Base-by-base conservation (phyloP, 2,329 filamentous ascomycete species). In the Ascochyta viciae-villosae region DNA sequence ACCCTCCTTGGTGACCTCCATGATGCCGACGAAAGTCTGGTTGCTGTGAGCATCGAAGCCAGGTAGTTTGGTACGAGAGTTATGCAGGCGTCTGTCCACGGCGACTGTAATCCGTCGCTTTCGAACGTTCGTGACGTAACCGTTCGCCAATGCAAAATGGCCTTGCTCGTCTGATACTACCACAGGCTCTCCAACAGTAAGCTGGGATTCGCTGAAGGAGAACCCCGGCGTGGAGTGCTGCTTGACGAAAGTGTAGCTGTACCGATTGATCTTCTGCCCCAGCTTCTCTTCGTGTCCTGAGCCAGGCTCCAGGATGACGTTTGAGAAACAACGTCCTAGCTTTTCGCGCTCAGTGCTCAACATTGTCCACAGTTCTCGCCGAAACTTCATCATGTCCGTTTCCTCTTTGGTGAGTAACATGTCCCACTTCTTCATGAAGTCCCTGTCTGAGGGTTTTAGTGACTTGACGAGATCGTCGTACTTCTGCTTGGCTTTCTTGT, bases 361-460 rank as follows among this genome's bases (percentile, higher is more conserved):
- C 90, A 99, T 96, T 0, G 93, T 97, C 95, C 95, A 99, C 2
- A 99, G 80, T 73, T 99, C 95, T 62, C 92, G 84, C 59, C 92
- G 87, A 61, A 92, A 89, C 68, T 90, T 96, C 72, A 95, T 89
- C 70, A 90, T 87, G 67, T 96, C 92, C 66, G 89, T 91, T 74
- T 99, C 95, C 78, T 99, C 95, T 72, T 95, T 95, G 0, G 94
- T 98, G 34, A 99, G 81, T 13, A 99, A 82, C 46, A 89, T 85
- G 74, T 99, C 95, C 95, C 95, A 99, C 72, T 95, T 96, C 60
- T 90, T 83, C 76, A 99, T 97, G 74, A 98, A 99, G 0, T 87
- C 85, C 63, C 87, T 86, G 69, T 97, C 90, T 0, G 78, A 80
- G 1, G 88, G 83, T 6, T 85, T 90, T n/a, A 96, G 81, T 70